Percentiles rank a stretch among this genome's conserved stretches.
Conservation (phyloP, 2,329 filamentous ascomycete species). For the Fusarium luffae region DNA sequence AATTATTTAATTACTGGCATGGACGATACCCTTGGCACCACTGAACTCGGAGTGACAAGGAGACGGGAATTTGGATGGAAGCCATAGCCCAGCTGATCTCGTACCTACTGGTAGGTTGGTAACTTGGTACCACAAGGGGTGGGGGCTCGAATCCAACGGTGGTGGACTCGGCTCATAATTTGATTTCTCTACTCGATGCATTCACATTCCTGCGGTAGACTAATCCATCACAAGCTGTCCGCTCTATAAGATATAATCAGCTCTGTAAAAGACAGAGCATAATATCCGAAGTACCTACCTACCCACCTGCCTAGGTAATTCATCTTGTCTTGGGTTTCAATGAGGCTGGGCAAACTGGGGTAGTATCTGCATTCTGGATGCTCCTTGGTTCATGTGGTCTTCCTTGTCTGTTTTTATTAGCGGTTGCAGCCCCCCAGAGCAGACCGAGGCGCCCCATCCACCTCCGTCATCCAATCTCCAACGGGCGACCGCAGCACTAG, state of each 20-base stretch:
- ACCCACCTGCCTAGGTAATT: not conserved
- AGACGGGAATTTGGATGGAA: not conserved
- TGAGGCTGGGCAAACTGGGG: constrained; percentile 31
- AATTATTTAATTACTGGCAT: constrained; percentile 8
- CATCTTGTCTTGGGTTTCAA: constrained; percentile 12
- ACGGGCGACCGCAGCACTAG: constrained; percentile 14
- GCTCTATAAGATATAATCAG: not conserved
- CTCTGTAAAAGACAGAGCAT: not conserved
- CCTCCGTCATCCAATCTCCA: constrained; percentile 41
- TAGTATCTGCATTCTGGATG: constrained; percentile 1
- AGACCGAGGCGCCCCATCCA: constrained; percentile 25
- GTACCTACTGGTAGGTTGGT: not conserved
- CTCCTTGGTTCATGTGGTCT: constrained; percentile 19
- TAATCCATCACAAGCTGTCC: not conserved
- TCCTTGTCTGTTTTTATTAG: constrained; percentile 23
- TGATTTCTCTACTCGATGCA: constrained; percentile 12
- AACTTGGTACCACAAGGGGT: constrained; percentile 21
- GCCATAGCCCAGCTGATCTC: constrained; percentile 20
- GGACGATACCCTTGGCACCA: constrained; percentile 13
- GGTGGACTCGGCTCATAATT: constrained; percentile 34
- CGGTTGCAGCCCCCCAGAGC: constrained; percentile 1
- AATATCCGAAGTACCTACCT: not conserved
- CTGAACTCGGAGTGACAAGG: not conserved
- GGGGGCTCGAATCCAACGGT: constrained; percentile 12
- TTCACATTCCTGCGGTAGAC: constrained; percentile 1